A percentile compares a stretch with the other conserved stretches of the same genome.
These are phyloP conservation scores for Babesia ovata DNA, from an alignment of 169 alveolate species.

Conservation along the genomic window DNA sequence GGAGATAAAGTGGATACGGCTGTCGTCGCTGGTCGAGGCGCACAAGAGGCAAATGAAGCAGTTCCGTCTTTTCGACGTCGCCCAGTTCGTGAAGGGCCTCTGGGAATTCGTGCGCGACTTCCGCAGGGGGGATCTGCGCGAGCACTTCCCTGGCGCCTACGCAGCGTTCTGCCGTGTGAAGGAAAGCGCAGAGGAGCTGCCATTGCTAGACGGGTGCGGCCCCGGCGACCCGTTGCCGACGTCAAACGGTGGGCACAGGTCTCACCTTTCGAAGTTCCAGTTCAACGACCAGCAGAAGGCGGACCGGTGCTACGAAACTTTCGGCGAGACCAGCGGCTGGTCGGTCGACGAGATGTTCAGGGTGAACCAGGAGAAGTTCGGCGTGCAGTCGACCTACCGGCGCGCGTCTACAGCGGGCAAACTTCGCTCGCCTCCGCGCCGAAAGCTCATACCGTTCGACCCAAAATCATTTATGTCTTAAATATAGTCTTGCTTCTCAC, in stretches of 20 bases:
- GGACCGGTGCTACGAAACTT: conserved; percentile 25
- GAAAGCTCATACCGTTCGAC: conserved; percentile 32
- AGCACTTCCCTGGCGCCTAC: conserved; percentile 39
- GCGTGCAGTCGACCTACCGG: conserved; percentile 83
- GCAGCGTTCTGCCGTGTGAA: not conserved
- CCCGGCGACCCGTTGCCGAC: not conserved
- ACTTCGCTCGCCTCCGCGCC: not conserved
- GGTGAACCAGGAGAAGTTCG: conserved; percentile 84
- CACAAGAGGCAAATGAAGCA: conserved; percentile 32
- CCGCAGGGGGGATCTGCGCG: conserved; percentile 28
- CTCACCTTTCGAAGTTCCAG: not conserved
- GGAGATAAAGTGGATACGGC: conserved; percentile 81
- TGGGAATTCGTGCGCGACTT: conserved; percentile 27
- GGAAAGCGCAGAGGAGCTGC: not conserved
- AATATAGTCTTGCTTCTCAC: not conserved
- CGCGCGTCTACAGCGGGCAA: conserved; percentile 65
- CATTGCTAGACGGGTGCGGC: not conserved
- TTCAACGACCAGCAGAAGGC: too few relatives aligned
- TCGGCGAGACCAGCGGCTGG: conserved; percentile 71
- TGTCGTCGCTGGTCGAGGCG: conserved; percentile 51
- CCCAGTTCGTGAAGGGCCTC: conserved; percentile 58
- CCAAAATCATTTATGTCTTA: not conserved
- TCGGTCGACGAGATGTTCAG: conserved; percentile 87
- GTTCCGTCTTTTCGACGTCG: conserved; percentile 47
- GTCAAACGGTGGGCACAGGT: not conserved